Base-by-base conservation (phyloP, 805 yeast genomes). In the Vanderwaltozyma yarrowii region DNA sequence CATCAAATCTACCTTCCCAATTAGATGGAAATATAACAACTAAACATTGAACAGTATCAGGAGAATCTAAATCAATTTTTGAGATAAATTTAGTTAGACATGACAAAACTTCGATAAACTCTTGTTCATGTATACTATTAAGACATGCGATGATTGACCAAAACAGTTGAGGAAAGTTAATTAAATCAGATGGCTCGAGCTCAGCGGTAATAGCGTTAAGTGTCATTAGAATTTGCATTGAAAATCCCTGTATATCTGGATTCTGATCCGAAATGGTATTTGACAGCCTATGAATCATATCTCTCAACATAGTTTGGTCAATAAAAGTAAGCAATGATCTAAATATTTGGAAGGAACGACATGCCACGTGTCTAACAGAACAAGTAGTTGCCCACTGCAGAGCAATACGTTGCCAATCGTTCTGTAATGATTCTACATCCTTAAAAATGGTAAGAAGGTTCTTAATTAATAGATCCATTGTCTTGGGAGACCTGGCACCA, bases 181-280 rank as follows among this genome's bases (percentile, higher is more conserved):
- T 79, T 43, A 92, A 64, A 46, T 82, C 80, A 28, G 76, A 82
- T 8, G 89, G 71, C 47, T 79, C 83, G 32, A 87, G 62, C 51
- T 86, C 94, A 0, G 95, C 92, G 2, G 89, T 83, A 12, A 87
- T 78, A 0, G 96, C 95, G 62, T 89, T 87, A 50, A 92, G 60
- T 0, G 98, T 89, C 96, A 92, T 89, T 45, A 92, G 64, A 38
- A 92, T 92, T 61, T 92, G 98, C 88, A 92, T 84, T 0, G 96
- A 80, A 61, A 94, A 94, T 1, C 96, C 95, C 60, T 89, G 97
- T 28, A 92, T 88, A 49, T 92, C 98, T 0, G 74, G 64, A 10
- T 86, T 76, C 30, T 79, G 86, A 56, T 94, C 99, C 0, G 96
- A 78, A 7, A 92, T 80, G 0, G 99, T 94, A 50, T 87, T 88